phyloP scores from a whole-genome alignment of 2,329 filamentous ascomycete genomes.

The Diaporthe humulicola region DNA sequence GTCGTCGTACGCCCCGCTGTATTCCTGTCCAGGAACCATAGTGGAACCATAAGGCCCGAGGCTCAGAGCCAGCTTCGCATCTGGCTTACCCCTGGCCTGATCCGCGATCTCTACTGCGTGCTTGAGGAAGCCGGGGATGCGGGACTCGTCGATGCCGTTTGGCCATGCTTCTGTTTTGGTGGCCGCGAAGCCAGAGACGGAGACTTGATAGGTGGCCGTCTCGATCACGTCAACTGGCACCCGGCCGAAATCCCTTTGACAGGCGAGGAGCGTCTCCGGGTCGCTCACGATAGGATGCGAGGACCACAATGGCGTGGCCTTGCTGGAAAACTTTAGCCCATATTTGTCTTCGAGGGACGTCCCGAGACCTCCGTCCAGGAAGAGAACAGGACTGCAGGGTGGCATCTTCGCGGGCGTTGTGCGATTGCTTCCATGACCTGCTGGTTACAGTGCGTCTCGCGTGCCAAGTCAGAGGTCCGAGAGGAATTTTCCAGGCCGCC shows the following conservation, averaged over 20 bases:
- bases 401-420: slow-evolving; percentile 5
- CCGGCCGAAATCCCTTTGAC: slow-evolving; percentile 67
- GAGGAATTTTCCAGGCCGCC: slow-evolving; percentile 14
- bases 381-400: slow-evolving; percentile 50
- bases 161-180: slow-evolving; percentile 60
- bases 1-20: slow-evolving; percentile 71
- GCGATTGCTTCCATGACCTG: background rate
- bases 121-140: slow-evolving; percentile 58
- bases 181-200: slow-evolving; percentile 65
- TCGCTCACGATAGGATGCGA: slow-evolving; percentile 73
- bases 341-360: slow-evolving; percentile 74
- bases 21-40: slow-evolving; percentile 76
- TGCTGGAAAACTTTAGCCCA: slow-evolving; percentile 62
- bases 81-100: slow-evolving; percentile 46
- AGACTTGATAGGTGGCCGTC: slow-evolving; percentile 78
- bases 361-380: slow-evolving; percentile 77
- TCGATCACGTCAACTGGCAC: slow-evolving; percentile 74
- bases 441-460: background rate
- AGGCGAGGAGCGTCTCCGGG: slow-evolving; percentile 63
- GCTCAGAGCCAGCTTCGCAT: slow-evolving; percentile 65
- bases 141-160: slow-evolving; percentile 55
- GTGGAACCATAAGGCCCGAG: slow-evolving; percentile 77
- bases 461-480: background rate
- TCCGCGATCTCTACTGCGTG: slow-evolving; percentile 59
- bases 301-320: slow-evolving; percentile 74